phyloP scores from a whole-genome alignment of 208 protist species.

The Entamoeba histolytica region DNA sequence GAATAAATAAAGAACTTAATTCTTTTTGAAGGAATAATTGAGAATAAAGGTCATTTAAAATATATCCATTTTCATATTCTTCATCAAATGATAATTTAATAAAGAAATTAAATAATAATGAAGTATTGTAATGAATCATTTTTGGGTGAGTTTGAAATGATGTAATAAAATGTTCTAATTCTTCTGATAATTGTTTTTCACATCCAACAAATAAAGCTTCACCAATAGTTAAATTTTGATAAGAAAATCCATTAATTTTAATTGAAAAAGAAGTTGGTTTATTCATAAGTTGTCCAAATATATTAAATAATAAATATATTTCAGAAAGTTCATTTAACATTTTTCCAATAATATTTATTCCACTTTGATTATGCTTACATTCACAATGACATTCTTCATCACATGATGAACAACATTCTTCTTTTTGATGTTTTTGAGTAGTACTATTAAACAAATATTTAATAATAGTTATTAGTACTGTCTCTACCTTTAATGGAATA shows the following conservation, averaged over 20 bases:
- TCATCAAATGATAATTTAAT: background rate
- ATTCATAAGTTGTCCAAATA: background rate
- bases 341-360: background rate
- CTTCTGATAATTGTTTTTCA: background rate
- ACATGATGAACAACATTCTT: background rate
- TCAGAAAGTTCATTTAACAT: background rate
- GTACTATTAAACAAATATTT: background rate
- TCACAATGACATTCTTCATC: background rate
- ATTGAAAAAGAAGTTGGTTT: background rate
- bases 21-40: background rate
- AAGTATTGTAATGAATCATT: background rate
- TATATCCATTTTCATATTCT: background rate
- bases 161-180: background rate
- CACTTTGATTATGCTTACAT: background rate
- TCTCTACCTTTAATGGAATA: background rate
- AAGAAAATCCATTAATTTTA: background rate
- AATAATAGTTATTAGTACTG: background rate
- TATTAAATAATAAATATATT: background rate
- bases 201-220: background rate
- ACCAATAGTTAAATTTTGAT: background rate
- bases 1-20: background rate
- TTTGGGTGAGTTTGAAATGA: background rate
- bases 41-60: background rate
- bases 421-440: background rate
- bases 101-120: background rate